A percentile compares a stretch with the other conserved stretches of the same genome.
These are phyloP conservation scores for Zelopaecilomyces penicillatus DNA, from an alignment of 2,329 filamentous ascomycete genomes.

Conservation along the genomic window DNA sequence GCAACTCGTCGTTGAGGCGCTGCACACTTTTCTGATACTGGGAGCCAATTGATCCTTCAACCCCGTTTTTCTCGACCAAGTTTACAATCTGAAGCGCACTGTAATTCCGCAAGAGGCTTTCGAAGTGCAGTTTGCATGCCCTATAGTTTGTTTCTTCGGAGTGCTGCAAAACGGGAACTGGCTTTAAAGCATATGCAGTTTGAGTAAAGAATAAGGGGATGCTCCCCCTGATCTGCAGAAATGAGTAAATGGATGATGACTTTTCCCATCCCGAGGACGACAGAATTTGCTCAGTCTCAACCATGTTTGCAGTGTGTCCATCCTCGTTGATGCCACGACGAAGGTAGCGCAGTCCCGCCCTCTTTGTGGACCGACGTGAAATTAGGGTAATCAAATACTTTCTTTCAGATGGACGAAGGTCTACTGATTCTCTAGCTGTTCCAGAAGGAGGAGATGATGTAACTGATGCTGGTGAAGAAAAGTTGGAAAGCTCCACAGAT, in stretches of 20 bases:
- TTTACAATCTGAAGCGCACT: slow-evolving; percentile 71
- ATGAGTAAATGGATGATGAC: slow-evolving; percentile 62
- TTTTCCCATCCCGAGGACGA: slow-evolving; percentile 60
- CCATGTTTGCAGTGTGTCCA: slow-evolving; percentile 78
- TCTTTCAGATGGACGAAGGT: slow-evolving; percentile 41
- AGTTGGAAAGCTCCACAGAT: slow-evolving; percentile 36
- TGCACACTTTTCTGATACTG: slow-evolving; percentile 64
- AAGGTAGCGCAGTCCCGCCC: slow-evolving; percentile 82
- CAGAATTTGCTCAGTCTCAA: slow-evolving; percentile 92
- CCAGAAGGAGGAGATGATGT: slow-evolving; percentile 18
- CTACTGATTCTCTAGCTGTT: slow-evolving; percentile 23
- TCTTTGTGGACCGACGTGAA: slow-evolving; percentile 77
- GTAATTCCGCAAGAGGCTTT: slow-evolving; percentile 59
- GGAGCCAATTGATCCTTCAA: slow-evolving; percentile 70
- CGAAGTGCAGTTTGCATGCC: slow-evolving; percentile 75
- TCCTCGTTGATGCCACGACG: slow-evolving; percentile 85
- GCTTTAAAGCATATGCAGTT: slow-evolving; percentile 87
- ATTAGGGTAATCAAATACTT: slow-evolving; percentile 78
- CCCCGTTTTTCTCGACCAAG: slow-evolving; percentile 80
- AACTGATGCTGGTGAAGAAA: slow-evolving; percentile 23
- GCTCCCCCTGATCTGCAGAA: slow-evolving; percentile 80
- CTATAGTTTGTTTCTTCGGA: slow-evolving; percentile 68
- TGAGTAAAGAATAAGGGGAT: slow-evolving; percentile 96
- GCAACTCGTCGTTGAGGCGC: slow-evolving; percentile 54
- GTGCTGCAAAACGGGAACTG: slow-evolving; percentile 72